Evolutionary conservation across 768 basidiomycete genomes (phyloP).

Genomic region (Leccinum ochraceum): DNA sequence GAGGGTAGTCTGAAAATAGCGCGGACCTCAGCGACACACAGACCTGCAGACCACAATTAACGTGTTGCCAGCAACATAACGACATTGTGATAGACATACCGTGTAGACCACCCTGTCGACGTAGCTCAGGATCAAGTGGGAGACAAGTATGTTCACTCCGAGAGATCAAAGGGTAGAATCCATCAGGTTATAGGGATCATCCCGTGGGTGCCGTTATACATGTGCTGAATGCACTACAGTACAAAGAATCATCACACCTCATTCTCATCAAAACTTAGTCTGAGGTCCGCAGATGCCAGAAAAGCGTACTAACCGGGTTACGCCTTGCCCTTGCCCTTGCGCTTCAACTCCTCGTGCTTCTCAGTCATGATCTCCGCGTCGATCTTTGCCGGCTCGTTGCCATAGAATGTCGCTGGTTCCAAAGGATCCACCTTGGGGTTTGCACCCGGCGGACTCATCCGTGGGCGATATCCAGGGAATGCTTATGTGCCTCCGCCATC

Average conservation of each 20-base stretch:
- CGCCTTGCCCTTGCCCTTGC: constrained; percentile 39
- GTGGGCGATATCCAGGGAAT: constrained; percentile 28
- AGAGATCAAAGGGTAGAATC: too few relatives aligned
- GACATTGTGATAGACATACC: too few relatives aligned
- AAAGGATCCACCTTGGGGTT: constrained; percentile 46
- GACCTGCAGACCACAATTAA: too few relatives aligned
- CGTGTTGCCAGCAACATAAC: too few relatives aligned
- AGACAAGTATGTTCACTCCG: too few relatives aligned
- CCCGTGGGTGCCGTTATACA: too few relatives aligned
- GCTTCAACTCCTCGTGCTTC: constrained; percentile 47
- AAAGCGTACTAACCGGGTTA: constrained; percentile 12
- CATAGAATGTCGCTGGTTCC: constrained; percentile 49
- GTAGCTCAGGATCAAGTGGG: too few relatives aligned
- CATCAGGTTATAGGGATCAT: too few relatives aligned
- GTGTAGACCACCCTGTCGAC: too few relatives aligned
- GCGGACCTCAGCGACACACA: too few relatives aligned
- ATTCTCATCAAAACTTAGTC: not conserved
- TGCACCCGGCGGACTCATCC: constrained; percentile 29
- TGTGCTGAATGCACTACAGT: not conserved
- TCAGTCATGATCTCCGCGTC: constrained; percentile 56
- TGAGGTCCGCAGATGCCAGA: not conserved
- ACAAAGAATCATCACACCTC: not conserved
- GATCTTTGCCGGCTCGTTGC: constrained; percentile 52
- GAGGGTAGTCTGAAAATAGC: too few relatives aligned
- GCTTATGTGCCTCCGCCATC: constrained; percentile 34